Percentiles rank a stretch among this genome's conserved stretches.
Conservation (phyloP, 139 green algal genomes). For the Penium margaritaceum region DNA sequence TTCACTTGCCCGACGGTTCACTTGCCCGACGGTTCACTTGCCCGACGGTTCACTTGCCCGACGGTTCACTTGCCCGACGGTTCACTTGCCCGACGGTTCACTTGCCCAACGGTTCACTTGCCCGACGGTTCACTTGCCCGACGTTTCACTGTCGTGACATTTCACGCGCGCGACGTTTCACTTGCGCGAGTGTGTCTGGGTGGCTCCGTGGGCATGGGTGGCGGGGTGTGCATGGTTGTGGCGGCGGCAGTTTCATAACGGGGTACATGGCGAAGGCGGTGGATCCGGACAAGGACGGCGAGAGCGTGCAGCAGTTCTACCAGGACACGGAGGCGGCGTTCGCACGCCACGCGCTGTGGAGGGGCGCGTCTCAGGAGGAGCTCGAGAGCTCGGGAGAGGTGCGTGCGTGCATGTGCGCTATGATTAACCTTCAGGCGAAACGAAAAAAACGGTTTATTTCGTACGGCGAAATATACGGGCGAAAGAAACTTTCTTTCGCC, state of each 20-base stretch:
- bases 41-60: too few species aligned
- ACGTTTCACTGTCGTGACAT: neutral
- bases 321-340: constrained; percentile 67
- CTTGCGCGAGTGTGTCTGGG: constrained; percentile 5
- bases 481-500: too few species aligned
- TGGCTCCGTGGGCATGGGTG: neutral
- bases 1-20: too few species aligned
- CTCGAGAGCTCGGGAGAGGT: constrained; percentile 57
- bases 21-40: too few species aligned
- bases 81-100: neutral
- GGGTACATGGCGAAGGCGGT: constrained; percentile 8
- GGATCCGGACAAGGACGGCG: constrained; percentile 32
- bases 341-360: constrained; percentile 72
- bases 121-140: neutral
- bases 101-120: neutral
- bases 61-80: neutral
- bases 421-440: too few species aligned
- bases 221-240: too few species aligned
- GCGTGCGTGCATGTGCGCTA: neutral
- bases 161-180: neutral
- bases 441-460: too few species aligned
- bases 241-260: constrained; percentile 36
- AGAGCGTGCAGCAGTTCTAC: constrained; percentile 69
- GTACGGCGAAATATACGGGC: too few species aligned
- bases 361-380: constrained; percentile 45